phyloP scores from a whole-genome alignment of 495 filamentous ascomycete species.

The Coniosporium apollinis region DNA sequence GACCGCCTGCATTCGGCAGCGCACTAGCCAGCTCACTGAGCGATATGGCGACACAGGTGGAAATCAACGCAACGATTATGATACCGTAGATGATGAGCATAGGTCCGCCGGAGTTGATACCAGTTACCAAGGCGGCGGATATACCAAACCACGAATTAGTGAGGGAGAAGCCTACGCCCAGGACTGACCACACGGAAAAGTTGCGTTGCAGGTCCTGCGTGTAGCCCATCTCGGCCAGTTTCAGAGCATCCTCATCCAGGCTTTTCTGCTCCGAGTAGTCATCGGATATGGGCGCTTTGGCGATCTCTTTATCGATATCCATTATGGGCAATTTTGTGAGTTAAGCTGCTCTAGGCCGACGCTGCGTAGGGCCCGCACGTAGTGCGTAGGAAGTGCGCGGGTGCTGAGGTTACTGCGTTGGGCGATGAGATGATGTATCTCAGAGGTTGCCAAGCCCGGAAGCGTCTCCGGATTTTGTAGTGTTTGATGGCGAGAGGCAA shows the following conservation, averaged over 20 bases:
- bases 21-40: conserved; percentile 40
- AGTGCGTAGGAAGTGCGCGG: too few relatives aligned
- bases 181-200: conserved; percentile 38
- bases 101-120: conserved; percentile 44
- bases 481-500: too few relatives aligned
- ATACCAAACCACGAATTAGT: conserved; percentile 53
- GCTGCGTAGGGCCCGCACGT: too few relatives aligned
- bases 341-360: too few relatives aligned
- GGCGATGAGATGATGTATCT: too few relatives aligned
- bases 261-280: neutral
- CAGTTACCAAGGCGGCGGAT: conserved; percentile 38
- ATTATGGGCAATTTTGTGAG: too few relatives aligned
- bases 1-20: conserved; percentile 44
- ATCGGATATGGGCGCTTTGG: too few relatives aligned
- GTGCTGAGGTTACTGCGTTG: too few relatives aligned
- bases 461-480: too few relatives aligned
- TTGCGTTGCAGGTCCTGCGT: conserved; percentile 40
- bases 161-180: conserved; percentile 44
- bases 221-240: conserved; percentile 38
- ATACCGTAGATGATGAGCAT: conserved; percentile 44
- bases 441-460: too few relatives aligned
- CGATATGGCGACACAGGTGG: conserved; percentile 36
- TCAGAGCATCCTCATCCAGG: conserved; percentile 15
- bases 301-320: too few relatives aligned
- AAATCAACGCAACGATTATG: conserved; percentile 37